Base-by-base conservation (phyloP, 257 asterid genomes). In the Paraleonurus japonicus region DNA sequence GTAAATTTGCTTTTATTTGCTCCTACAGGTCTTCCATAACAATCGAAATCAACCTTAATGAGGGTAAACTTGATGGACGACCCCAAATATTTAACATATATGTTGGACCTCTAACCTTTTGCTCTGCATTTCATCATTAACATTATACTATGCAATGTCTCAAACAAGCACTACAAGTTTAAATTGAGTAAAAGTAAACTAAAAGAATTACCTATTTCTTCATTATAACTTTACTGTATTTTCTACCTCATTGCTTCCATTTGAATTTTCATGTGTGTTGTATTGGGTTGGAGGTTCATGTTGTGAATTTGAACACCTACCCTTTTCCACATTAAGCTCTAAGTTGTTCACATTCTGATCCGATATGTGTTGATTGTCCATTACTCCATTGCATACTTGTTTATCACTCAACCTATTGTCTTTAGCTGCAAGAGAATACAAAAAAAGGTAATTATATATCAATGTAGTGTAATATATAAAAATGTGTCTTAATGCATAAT, bases 11-110 rank as follows among this genome's bases (percentile, higher is more conserved):
- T 20, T 9, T 10, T 59, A 7, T 68, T 67, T 5, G 20, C 13
- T 13, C 73, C 73, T 2, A 30, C 6, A 13, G 73, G 53, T 15
- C 64, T 53, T 22, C 73, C 73, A 53, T 9, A 53, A 32, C 3
- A 0, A 68, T 68, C 73, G 3, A 53, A 68, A 12, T 53, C 64
- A 68, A 68, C 51, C 5, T 19, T 5, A 33, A 68, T 68, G 10
- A 0, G 39, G 73, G 73, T 33, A 53, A 48, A 20, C 11, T 4
- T 53, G 65, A 68, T 33, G 54, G 51, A 30, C 72, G 39, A 20
- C 54, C 73, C 73, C 73, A 67, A 10, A 67, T 51, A 11, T 11
- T n/a, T n/a, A 30, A 30, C 33, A 30, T 30, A 30, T 30, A 30
- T 6, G 33, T 30, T 4, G 33, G 33, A 30, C 33, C 33, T 30